Conservation (phyloP, 805 yeast species). For the Saccharomycopsis amapae region DNA sequence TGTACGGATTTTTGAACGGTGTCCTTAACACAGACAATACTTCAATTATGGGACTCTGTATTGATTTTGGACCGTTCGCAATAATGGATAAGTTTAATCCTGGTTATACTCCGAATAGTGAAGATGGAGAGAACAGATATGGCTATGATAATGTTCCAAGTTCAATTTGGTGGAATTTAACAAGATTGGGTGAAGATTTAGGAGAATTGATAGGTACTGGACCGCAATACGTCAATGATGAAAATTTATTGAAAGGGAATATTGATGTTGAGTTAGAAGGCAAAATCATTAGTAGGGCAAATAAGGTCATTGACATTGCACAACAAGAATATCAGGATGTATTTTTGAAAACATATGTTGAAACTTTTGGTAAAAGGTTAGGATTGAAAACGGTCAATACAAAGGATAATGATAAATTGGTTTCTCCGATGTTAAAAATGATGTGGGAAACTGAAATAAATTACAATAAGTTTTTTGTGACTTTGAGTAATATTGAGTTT, state of each 20-base stretch:
- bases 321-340: conserved; percentile 58
- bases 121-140: conserved; percentile 66
- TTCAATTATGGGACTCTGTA: conserved; percentile 75
- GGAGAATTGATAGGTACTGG: conserved; percentile 79
- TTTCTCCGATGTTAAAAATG: conserved; percentile 56
- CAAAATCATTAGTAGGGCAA: conserved; percentile 51
- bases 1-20: conserved; percentile 89
- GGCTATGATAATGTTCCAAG: conserved; percentile 79
- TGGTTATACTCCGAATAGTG: conserved; percentile 80
- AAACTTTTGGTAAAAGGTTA: conserved; percentile 53
- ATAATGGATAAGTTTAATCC: conserved; percentile 83
- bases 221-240: conserved; percentile 39
- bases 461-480: conserved; percentile 71
- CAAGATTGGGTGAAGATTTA: conserved; percentile 75
- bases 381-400: conserved; percentile 48
- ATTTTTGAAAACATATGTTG: conserved; percentile 53
- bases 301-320: conserved; percentile 52
- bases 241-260: conserved; percentile 30
- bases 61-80: conserved; percentile 94
- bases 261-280: conserved; percentile 41
- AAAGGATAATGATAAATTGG: conserved; percentile 35
- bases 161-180: conserved; percentile 88
- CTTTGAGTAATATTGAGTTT: conserved; percentile 44
- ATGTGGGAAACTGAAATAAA: conserved; percentile 60
- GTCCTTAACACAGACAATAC: conserved; percentile 94